Base-by-base conservation (phyloP, 495 filamentous ascomycete species). In the Cudoniella acicularis region DNA sequence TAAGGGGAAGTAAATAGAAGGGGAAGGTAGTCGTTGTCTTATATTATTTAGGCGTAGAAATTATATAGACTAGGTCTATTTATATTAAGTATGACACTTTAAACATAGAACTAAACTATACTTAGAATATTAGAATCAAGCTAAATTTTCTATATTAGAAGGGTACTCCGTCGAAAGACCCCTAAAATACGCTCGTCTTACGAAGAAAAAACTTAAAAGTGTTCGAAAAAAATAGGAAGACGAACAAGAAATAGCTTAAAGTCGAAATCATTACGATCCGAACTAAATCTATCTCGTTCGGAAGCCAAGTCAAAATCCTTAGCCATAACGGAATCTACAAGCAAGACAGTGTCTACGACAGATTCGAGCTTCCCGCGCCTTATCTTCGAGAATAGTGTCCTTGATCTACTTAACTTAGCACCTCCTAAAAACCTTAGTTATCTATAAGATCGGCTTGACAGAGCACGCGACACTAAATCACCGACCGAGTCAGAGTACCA, bases 351-450 rank as follows among this genome's bases (percentile, higher is more conserved):
- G 16, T 49, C 52, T 10, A 55, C 52, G 22, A 55, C 52, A 24
- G 27, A 13, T 10, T 49, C 46, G 2, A 10, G 11, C 51, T 60
- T 60, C 21, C 27, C 48, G 24, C 10, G 22, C 21, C 18, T 53
- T 21, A 50, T 41, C 16, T 60, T 43, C 55, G 11, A 54, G 23
- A 60, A 54, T 54, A 50, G 57, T 17, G 48, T 60, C n/a, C 57
- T 52, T n/a, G 23, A 60, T 23, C 57, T 50, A 23, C 8, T 22
- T 23, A 4, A 27, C 51, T 52, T 50, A 3, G 25, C 3, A 22
- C 57, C 49, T 20, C 57, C 6, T 60, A 20, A 42, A 36, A 60
- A 60, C 30, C 57, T 60, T 42, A 2, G 22, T n/a, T 52, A 26
- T 10, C 36, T 10, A 41, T 50, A 50, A 45, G 57, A 60, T 6